These are phyloP conservation scores for Rubia balearica DNA, from an alignment of 305 asterid species.

Conservation along the genomic window DNA sequence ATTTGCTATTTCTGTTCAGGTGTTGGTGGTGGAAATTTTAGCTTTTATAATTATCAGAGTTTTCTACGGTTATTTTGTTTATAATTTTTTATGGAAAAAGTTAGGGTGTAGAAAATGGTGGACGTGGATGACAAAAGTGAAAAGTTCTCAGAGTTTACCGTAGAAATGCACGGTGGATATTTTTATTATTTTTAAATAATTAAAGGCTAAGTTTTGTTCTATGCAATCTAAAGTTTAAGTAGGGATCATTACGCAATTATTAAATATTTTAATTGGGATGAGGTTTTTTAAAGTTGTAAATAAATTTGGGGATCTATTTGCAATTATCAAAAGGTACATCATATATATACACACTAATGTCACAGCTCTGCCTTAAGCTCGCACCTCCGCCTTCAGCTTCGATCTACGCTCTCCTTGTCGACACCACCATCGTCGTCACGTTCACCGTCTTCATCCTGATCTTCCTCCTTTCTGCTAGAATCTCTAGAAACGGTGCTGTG, in stretches of 20 bases:
- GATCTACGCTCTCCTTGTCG: conserved; percentile 38
- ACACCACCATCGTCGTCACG: conserved; percentile 38
- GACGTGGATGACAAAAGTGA: not conserved
- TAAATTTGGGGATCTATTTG: no score
- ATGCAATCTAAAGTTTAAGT: no score
- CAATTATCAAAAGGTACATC: no score
- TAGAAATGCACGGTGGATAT: not conserved
- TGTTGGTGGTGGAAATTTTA: not conserved
- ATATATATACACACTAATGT: no score
- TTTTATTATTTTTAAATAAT: no score
- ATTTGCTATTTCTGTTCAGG: not conserved
- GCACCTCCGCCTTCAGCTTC: no score
- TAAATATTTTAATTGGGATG: no score
- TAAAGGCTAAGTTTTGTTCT: no score
- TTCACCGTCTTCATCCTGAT: conserved; percentile 35
- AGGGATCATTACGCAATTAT: no score
- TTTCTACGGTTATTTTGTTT: not conserved
- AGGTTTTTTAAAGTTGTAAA: no score
- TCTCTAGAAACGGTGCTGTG: conserved; percentile 42
- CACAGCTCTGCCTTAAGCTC: no score
- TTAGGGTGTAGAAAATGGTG: not conserved
- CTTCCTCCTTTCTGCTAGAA: conserved; percentile 35
- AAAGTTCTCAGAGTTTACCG: not conserved
- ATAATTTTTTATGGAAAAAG: not conserved
- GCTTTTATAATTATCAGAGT: not conserved